Base-by-base conservation (phyloP, 768 basidiomycete species). In the Scleroderma citrinum region DNA sequence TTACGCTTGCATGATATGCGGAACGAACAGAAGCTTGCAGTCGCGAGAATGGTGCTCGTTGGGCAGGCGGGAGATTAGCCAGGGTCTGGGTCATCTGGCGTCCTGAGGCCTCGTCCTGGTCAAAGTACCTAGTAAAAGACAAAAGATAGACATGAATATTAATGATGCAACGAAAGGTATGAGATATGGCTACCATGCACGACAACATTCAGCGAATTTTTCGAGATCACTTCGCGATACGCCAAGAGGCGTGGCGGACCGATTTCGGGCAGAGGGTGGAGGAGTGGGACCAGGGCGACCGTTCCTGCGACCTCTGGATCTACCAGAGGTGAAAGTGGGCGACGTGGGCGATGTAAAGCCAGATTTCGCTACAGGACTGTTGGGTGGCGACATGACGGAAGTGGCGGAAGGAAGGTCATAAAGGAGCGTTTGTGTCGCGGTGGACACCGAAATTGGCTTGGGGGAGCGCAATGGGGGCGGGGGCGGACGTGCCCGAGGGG, bases 21-120 rank as follows among this genome's bases (percentile, higher is more conserved):
- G 90, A 82, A 37, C 92, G 83, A 23, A 93, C 84, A 17, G 87
- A 87, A 1, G 91, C 85, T 64, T 95, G 92, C 17, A 94, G 67
- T 50, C 88, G 82, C 19, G 89, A 85, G 64, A 86, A 95, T 1
- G 88, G 85, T 8, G 92, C 89, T 49, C 88, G 84, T 56, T 94
- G 91, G 1, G 87, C 83, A 2, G 90, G 80, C 7, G 86, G 85
- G 3, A 92, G 76, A 30, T 82, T 83, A 39, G 88, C 77, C 40
- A 95, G 72, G 3, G 83, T 90, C 55, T 89, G 83, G 13, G 87
- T 86, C 83, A 95, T 92, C 52, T 77, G 71, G 42, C 81, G 81
- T 23, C 88, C 85, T 17, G 90, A 77, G 56, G 81, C 75, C 58
- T 87, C 83, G 60, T 91, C 85, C 65, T 92, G 90, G 53, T 80